These are phyloP conservation scores for Vitis hybrid DNA, from an alignment of 177 flowering plant species.

Conservation along the genomic window DNA sequence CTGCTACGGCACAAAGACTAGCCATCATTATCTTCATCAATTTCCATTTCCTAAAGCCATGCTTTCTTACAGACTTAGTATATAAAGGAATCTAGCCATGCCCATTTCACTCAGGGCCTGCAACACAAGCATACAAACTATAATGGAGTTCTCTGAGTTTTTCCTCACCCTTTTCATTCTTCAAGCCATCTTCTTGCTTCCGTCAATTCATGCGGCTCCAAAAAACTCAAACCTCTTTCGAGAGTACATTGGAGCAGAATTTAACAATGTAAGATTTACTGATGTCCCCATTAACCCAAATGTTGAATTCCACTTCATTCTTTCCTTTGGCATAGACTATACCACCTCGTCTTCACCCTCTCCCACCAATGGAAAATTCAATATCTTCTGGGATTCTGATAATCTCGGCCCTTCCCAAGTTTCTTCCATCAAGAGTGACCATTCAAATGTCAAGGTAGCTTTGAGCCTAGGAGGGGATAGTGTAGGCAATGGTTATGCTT, in stretches of 20 bases:
- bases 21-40: not conserved
- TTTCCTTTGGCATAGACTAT: constrained; percentile 47
- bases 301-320: constrained; percentile 51
- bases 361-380: constrained; percentile 59
- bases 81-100: not conserved
- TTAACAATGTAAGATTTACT: constrained; percentile 33
- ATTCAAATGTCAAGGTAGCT: constrained; percentile 54
- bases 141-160: constrained; percentile 9
- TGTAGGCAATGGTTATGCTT: constrained; percentile 22
- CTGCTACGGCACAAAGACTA: not conserved
- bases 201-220: constrained; percentile 13
- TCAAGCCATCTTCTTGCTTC: constrained; percentile 4
- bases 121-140: not conserved
- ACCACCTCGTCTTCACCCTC: constrained; percentile 30
- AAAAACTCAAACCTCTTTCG: constrained; percentile 31
- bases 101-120: not conserved
- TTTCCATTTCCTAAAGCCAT: not conserved
- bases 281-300: constrained; percentile 46
- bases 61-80: not conserved
- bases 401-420: constrained; percentile 55
- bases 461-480: constrained; percentile 59
- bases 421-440: constrained; percentile 32
- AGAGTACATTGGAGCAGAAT: constrained; percentile 55
- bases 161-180: constrained; percentile 12
- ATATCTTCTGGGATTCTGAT: constrained; percentile 53